Evolutionary conservation across 2,329 filamentous ascomycete genomes (phyloP).

Genomic region (Periconia sp.): DNA sequence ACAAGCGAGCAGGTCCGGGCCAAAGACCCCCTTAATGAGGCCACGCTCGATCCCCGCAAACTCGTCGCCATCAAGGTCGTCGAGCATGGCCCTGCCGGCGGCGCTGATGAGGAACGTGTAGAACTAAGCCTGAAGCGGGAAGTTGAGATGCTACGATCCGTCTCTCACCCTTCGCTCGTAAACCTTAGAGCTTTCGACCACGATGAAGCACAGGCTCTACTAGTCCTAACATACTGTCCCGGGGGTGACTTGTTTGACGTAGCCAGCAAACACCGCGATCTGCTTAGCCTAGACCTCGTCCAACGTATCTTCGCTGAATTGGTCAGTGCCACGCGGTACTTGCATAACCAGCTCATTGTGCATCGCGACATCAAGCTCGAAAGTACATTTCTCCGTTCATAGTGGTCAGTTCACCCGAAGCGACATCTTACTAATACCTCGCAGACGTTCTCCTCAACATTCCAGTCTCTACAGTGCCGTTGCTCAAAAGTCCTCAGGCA

Average conservation of each 20-base stretch:
- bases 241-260: slow-evolving; percentile 96
- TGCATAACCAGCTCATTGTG: slow-evolving; percentile 86
- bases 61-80: slow-evolving; percentile 95
- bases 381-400: slow-evolving; percentile 65
- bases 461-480: slow-evolving; percentile 70
- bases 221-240: slow-evolving; percentile 90
- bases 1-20: slow-evolving; percentile 70
- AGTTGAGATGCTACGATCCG: slow-evolving; percentile 87
- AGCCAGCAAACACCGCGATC: slow-evolving; percentile 72
- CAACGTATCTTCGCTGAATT: slow-evolving; percentile 89
- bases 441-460: slow-evolving; percentile 91
- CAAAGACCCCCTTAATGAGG: slow-evolving; percentile 53
- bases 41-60: slow-evolving; percentile 69
- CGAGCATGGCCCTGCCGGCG: slow-evolving; percentile 91
- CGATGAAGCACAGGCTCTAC: slow-evolving; percentile 78
- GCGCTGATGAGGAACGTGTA: slow-evolving; percentile 89
- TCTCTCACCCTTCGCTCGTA: slow-evolving; percentile 88
- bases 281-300: slow-evolving; percentile 72
- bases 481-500: slow-evolving; percentile 68
- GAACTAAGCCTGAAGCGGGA: slow-evolving; percentile 94
- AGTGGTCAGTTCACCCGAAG: slow-evolving; percentile 28
- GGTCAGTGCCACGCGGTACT: slow-evolving; percentile 81
- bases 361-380: slow-evolving; percentile 98
- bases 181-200: slow-evolving; percentile 92
- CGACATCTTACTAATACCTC: slow-evolving; percentile 34